These are phyloP conservation scores for Fusarium sp. DNA, from an alignment of 2,329 filamentous ascomycete species.

Conservation along the genomic window DNA sequence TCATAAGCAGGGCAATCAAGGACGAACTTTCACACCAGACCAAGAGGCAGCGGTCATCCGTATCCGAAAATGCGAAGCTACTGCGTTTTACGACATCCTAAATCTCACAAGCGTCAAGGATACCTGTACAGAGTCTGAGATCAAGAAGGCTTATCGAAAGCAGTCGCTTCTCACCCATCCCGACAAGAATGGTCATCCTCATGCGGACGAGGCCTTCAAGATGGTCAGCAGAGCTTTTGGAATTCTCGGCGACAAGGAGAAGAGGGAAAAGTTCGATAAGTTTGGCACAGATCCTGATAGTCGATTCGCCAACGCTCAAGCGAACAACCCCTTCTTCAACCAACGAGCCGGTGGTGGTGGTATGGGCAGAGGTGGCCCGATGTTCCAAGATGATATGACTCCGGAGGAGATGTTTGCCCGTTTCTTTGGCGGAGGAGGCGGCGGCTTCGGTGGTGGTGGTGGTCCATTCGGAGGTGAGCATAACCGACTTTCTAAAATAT, in stretches of 20 bases:
- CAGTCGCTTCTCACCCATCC: slow-evolving; percentile 94
- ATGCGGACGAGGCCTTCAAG: slow-evolving; percentile 98
- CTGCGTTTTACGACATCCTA: slow-evolving; percentile 96
- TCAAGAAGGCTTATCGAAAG: slow-evolving; percentile 98
- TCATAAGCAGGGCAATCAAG: slow-evolving; percentile 82
- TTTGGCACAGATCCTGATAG: slow-evolving; percentile 94
- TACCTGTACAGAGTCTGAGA: slow-evolving; percentile 81
- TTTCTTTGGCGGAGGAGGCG: slow-evolving; percentile 83
- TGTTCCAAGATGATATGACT: slow-evolving; percentile 92
- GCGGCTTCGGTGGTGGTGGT: slow-evolving; percentile 75
- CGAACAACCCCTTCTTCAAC: slow-evolving; percentile 74
- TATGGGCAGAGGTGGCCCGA: slow-evolving; percentile 66
- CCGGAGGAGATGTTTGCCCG: slow-evolving; percentile 97
- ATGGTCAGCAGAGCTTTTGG: slow-evolving; percentile 96
- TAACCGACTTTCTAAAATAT: neutral
- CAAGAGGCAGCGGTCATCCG: slow-evolving; percentile 93
- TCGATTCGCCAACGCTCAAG: slow-evolving; percentile 77
- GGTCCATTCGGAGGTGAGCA: slow-evolving; percentile 61
- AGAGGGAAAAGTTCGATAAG: slow-evolving; percentile 83
- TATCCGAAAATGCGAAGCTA: slow-evolving; percentile 85
- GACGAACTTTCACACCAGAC: slow-evolving; percentile 84
- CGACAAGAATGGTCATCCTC: slow-evolving; percentile 97
- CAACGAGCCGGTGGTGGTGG: slow-evolving; percentile 55
- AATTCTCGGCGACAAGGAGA: slow-evolving; percentile 91
- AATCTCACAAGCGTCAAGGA: slow-evolving; percentile 74